Evolutionary conservation across 371 early-diverging fungal species (phyloP), one percentile per base, ranked within the genome.

Genomic region (Gilbertella persicaria): DNA sequence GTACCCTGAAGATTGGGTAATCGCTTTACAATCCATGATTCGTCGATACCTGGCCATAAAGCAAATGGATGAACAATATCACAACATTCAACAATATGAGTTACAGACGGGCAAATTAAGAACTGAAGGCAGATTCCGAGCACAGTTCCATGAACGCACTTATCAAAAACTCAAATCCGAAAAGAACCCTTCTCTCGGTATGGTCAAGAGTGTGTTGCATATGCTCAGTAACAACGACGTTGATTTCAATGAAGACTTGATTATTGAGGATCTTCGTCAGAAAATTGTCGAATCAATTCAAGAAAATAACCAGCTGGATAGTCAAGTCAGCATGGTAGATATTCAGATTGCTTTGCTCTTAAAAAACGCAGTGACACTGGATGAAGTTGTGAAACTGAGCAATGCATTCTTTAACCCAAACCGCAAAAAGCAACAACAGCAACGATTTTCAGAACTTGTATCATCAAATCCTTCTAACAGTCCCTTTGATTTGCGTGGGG

Each of bases 341-440:
- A 87, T 93, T 51, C 98, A 98, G 71, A 98, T 99, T 52, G 93
- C 98, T 3, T 81, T 99, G 10, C 82, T 99, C 9, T 88, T 99
- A 23, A 90, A 94, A 58, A 99, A 99, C 71, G 93, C 93, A 29
- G 94, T 98, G 38, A 86, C 94, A 6, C 67, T 99, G 37, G 95
- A 96, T 43, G 97, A 96, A 64, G 94, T 97, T 10, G 74, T 90
- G 50, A 88, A 85, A 48, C 69, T 73, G 4, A 84, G 82, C 4
- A 71, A 83, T 4, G 74, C 82, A 0, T 67, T 82, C 40, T 58
- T 64, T 14, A 50, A 33, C 14, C 59, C 50, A 2, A 76, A 78
- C 10, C 77, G 78, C 61, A 76, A 80, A 51, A 71, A 69, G 47
- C 66, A 72, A 16, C 78, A 79, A 40, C 79, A 74, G 44, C 73